Base-by-base conservation (phyloP, 2,329 filamentous ascomycete species). In the Ascochyta pisi region DNA sequence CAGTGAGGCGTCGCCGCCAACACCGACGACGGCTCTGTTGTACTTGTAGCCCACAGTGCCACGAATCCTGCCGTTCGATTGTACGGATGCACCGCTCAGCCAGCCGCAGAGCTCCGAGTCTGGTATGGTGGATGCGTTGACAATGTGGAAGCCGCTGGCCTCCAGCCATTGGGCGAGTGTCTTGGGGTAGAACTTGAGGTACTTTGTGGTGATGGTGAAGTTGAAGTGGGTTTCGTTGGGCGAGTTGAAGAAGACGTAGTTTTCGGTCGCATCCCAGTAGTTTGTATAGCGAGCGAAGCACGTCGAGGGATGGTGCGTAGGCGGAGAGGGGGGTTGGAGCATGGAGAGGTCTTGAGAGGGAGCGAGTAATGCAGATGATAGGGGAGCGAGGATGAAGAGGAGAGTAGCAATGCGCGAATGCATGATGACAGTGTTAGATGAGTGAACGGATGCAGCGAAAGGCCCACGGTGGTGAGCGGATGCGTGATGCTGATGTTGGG, bases 391-490 rank as follows among this genome's bases (percentile, higher is more conserved):
- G 26, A 46, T 31, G 40, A 49, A 24, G 31, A 57, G 40, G 12
- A 53, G 33, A 1, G 43, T 31, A 37, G 43, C 34, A 27, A 49
- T 53, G 34, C 22, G 40, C 19, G 24, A 45, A 42, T 46, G 50
- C 54, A 57, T 57, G 35, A 15, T 40, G 13, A 40, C n/a, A 27
- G n/a, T 24, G 15, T 23, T n/a, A 24, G 12, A 48, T 9, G 12
- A 52, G 40, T 57, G 54, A 57, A 37, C 29, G 49, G 49, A 50
- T 50, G 54, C 35, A 41, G 35, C 12, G 16, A 23, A 26, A 37
- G 7, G 16, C 19, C 26, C 26, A 44, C 15, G 9, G 44, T 41
- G 19, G 15, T 38, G 37, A 23, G 44, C 15, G 3, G 34, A 29
- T 38, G 22, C n/a, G 38, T 12, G 42, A 34, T 46, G 42, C 9